phyloP scores from a whole-genome alignment of 176 grass and related monocot species.

The Ensete ventricosum region DNA sequence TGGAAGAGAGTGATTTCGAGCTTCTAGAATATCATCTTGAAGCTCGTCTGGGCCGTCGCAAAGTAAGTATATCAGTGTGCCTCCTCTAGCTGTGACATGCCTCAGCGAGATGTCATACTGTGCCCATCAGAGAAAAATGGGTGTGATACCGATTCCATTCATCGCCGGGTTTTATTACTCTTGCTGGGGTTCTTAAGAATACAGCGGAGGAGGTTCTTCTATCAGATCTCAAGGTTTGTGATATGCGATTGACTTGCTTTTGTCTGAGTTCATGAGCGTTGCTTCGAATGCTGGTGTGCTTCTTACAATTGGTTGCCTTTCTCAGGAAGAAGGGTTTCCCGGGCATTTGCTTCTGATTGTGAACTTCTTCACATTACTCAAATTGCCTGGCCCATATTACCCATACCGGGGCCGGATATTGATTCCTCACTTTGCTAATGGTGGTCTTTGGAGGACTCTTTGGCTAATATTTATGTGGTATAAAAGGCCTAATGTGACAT shows the following conservation, averaged over 20 bases:
- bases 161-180: conserved; percentile 2
- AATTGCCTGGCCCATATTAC: conserved; percentile 21
- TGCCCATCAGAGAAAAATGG: conserved; percentile 25
- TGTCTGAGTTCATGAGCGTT: neutral
- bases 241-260: neutral
- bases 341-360: conserved; percentile 20
- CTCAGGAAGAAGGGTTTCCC: conserved; percentile 9
- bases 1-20: conserved; percentile 10
- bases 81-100: conserved; percentile 14
- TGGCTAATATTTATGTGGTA: conserved; percentile 25
- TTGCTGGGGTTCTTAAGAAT: conserved; percentile 8
- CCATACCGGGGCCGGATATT: conserved; percentile 21
- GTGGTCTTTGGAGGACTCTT: conserved; percentile 19
- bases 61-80: conserved; percentile 22
- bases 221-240: conserved; percentile 12
- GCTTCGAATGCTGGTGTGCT: neutral
- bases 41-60: neutral
- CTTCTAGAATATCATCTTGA: conserved; percentile 11
- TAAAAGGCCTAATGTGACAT: neutral
- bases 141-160: conserved; percentile 20
- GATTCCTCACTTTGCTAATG: conserved; percentile 28
- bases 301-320: neutral
- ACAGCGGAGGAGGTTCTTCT: neutral
- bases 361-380: conserved; percentile 14
- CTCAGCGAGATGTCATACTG: conserved; percentile 28